phyloP scores from a whole-genome alignment of 108 stramenopile species.

The Cylindrotheca fusiformis region DNA sequence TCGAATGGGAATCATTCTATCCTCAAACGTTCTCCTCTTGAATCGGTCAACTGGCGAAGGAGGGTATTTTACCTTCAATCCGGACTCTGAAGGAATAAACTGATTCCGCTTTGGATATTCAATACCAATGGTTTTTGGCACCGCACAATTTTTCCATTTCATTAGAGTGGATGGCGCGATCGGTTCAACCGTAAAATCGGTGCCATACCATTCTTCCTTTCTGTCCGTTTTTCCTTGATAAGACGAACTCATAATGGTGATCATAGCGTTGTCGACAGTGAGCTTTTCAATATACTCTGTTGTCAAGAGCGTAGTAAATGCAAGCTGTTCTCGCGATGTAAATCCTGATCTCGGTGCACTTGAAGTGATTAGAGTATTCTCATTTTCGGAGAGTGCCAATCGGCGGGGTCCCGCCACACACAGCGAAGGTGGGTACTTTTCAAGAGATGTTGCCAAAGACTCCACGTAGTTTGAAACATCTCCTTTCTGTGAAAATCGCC shows the following conservation, averaged over 20 bases:
- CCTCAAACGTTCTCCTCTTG: slow-evolving; percentile 56
- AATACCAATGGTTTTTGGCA: slow-evolving; percentile 22
- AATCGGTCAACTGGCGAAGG: slow-evolving; percentile 14
- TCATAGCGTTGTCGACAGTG: slow-evolving; percentile 69
- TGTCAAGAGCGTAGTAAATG: slow-evolving; percentile 44
- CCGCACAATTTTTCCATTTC: slow-evolving; percentile 52
- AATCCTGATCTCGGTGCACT: slow-evolving; percentile 57
- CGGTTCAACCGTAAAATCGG: slow-evolving; percentile 57
- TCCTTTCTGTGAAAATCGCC: slow-evolving; percentile 71
- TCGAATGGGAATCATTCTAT: slow-evolving; percentile 57
- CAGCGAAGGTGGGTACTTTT: slow-evolving; percentile 62
- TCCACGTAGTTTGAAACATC: slow-evolving; percentile 50
- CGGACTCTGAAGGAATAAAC: slow-evolving; percentile 76
- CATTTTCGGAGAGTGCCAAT: slow-evolving; percentile 50
- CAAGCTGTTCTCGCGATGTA: slow-evolving; percentile 47
- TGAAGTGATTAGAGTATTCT: slow-evolving; percentile 29
- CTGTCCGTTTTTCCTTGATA: slow-evolving; percentile 64
- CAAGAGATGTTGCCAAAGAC: slow-evolving; percentile 62
- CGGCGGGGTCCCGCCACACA: slow-evolving; percentile 76
- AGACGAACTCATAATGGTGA: slow-evolving; percentile 69
- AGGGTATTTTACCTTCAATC: slow-evolving; percentile 59
- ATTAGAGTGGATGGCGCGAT: slow-evolving; percentile 47
- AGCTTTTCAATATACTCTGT: slow-evolving; percentile 37
- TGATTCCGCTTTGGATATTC: slow-evolving; percentile 63
- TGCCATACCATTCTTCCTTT: slow-evolving; percentile 83